Evolutionary conservation across 2,329 filamentous ascomycete genomes (phyloP).

Genomic region (Macrophomina tecta): DNA sequence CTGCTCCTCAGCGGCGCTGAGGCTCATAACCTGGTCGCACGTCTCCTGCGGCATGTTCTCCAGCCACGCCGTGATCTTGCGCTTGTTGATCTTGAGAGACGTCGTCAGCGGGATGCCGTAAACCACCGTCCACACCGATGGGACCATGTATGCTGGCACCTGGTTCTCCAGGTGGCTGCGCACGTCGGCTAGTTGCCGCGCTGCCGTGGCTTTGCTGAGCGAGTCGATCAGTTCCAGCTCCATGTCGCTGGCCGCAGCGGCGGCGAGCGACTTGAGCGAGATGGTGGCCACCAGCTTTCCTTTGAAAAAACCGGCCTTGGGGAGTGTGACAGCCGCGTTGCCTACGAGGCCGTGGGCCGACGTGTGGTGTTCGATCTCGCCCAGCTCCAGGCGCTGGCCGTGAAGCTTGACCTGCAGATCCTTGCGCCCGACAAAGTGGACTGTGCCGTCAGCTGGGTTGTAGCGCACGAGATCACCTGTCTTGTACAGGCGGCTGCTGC

Average conservation of each 20-base stretch:
- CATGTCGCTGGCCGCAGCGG: constrained; percentile 5
- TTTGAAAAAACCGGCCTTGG: constrained; percentile 42
- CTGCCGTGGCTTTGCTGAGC: constrained; percentile 35
- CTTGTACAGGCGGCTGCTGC: constrained; percentile 5
- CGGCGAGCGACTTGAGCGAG: not conserved
- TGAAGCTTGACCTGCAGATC: constrained; percentile 32
- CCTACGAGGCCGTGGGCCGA: constrained; percentile 35
- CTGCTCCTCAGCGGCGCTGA: constrained; percentile 42
- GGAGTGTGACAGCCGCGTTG: constrained; percentile 30
- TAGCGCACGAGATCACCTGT: constrained; percentile 33
- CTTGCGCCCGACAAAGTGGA: constrained; percentile 45
- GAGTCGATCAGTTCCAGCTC: constrained; percentile 15
- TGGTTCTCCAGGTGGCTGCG: constrained; percentile 28
- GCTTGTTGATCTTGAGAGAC: constrained; percentile 45
- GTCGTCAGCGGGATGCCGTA: constrained; percentile 43
- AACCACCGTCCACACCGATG: constrained; percentile 46
- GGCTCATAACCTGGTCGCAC: constrained; percentile 32
- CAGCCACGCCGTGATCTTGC: constrained; percentile 11
- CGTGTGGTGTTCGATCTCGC: constrained; percentile 33
- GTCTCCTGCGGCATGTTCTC: constrained; percentile 20
- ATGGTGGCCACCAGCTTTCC: constrained; percentile 1
- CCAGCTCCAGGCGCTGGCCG: constrained; percentile 17
- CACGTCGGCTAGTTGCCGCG: not conserved
- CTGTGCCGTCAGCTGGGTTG: constrained; percentile 39
- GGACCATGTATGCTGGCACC: constrained; percentile 48